These are phyloP conservation scores for Telfairia occidentalis DNA, from an alignment of 331 rosid genomes.

Conservation along the genomic window DNA sequence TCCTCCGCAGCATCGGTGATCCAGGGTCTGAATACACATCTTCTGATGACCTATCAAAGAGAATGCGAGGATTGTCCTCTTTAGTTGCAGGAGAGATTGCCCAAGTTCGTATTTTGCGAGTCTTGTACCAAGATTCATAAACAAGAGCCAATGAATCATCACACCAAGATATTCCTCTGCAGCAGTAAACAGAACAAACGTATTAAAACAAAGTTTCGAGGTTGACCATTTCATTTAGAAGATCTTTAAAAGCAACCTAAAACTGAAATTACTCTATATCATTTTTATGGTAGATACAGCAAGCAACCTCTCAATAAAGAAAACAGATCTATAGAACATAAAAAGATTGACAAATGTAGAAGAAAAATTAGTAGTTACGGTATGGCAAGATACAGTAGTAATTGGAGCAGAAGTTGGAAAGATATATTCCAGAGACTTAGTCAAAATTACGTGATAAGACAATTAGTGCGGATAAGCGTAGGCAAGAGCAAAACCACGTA, in stretches of 20 bases:
- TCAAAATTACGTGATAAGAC: neutral
- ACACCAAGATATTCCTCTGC: conserved; percentile 94
- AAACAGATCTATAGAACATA: neutral
- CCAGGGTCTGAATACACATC: conserved; percentile 99
- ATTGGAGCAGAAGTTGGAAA: neutral
- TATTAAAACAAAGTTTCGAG: conserved; percentile 8
- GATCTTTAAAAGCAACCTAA: neutral
- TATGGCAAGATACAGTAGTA: neutral
- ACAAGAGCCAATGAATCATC: conserved; percentile 83
- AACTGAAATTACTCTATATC: neutral
- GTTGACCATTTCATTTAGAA: neutral
- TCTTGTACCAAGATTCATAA: conserved; percentile 97
- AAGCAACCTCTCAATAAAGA: neutral
- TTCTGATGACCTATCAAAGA: conserved; percentile 95
- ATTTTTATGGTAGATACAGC: neutral
- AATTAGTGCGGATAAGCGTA: neutral
- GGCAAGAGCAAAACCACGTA: neutral
- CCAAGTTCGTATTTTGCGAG: conserved; percentile 71
- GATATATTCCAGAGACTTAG: neutral
- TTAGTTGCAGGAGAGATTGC: conserved; percentile 66
- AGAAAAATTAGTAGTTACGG: neutral
- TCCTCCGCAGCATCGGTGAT: conserved; percentile 87
- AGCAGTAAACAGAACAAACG: conserved; percentile 14
- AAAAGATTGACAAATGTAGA: neutral
- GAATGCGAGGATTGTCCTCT: conserved; percentile 54